Evolutionary conservation across 495 filamentous ascomycete species (phyloP).

Genomic region (Podospora sp.): DNA sequence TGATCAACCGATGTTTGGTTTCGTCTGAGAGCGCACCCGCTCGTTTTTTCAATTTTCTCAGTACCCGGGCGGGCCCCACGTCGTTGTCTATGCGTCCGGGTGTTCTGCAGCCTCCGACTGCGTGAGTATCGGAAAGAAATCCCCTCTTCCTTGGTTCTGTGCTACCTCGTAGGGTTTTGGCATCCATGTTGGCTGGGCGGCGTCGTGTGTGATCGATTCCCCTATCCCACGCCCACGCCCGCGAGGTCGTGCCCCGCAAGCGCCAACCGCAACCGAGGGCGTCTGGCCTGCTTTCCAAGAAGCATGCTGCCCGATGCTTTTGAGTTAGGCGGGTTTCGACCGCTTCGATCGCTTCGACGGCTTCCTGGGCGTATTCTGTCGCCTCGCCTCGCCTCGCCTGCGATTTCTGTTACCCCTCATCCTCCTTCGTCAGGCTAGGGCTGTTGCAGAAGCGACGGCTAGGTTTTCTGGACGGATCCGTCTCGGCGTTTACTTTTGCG

Average conservation of each 20-base stretch:
- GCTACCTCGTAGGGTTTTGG: conserved; percentile 9
- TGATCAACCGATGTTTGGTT: conserved; percentile 37
- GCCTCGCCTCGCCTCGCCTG: conserved; percentile 16
- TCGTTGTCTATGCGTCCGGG: conserved; percentile 12
- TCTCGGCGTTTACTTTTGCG: neutral
- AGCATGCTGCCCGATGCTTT: neutral
- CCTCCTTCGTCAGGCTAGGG: neutral
- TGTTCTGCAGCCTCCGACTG: conserved; percentile 1
- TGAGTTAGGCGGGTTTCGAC: conserved; percentile 13
- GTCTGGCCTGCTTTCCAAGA: neutral
- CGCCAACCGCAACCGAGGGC: conserved; percentile 12
- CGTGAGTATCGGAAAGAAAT: conserved; percentile 10
- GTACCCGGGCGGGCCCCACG: conserved; percentile 12
- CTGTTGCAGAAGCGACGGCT: neutral
- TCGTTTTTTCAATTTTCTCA: conserved; percentile 9
- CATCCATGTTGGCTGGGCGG: conserved; percentile 7
- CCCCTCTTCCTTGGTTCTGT: conserved; percentile 17
- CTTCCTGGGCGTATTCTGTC: conserved; percentile 2
- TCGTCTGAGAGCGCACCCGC: conserved; percentile 22
- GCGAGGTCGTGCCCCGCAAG: neutral
- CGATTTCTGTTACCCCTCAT: neutral
- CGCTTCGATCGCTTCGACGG: neutral
- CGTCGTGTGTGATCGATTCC: conserved; percentile 5
- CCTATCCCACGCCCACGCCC: conserved; percentile 9
- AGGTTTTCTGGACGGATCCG: neutral